Conservation (phyloP, 2,329 filamentous ascomycete genomes). For the Cryphonectria japonica region DNA sequence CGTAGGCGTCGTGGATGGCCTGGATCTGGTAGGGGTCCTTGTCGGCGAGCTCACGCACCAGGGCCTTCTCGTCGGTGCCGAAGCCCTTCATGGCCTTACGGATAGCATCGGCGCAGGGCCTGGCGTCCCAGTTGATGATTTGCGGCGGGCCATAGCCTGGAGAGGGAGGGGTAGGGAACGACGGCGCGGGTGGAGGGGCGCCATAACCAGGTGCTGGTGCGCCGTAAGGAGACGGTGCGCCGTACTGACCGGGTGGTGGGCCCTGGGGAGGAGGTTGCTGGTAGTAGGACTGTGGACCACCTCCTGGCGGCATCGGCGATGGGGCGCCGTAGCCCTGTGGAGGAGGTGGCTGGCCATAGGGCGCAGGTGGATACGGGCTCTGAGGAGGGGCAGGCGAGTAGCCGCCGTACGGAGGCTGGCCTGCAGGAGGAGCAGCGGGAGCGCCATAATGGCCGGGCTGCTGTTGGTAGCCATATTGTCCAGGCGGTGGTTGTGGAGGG, state of each 20-base stretch:
- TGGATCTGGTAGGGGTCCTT: conserved; percentile 81
- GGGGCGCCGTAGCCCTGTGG: conserved; percentile 37
- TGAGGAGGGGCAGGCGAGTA: conserved; percentile 12
- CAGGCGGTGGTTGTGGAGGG: conserved; percentile 15
- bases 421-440: background rate
- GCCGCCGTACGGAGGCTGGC: conserved; percentile 16
- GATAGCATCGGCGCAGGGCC: conserved; percentile 69
- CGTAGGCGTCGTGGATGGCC: conserved; percentile 68
- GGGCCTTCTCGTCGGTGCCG: conserved; percentile 79
- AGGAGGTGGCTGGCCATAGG: conserved; percentile 36
- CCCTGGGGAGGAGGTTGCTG: conserved; percentile 35
- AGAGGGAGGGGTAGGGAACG: conserved; percentile 62
- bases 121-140: conserved; percentile 70
- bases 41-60: conserved; percentile 71
- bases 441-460: conserved; percentile 17
- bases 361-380: conserved; percentile 21
- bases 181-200: conserved; percentile 29
- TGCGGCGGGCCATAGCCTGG: conserved; percentile 76
- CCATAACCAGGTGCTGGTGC: conserved; percentile 39
- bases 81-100: conserved; percentile 88
- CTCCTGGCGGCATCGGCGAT: conserved; percentile 26
- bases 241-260: conserved; percentile 37
- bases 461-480: conserved; percentile 12
- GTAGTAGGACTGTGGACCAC: conserved; percentile 33
- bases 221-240: conserved; percentile 39